These are phyloP conservation scores for Aspergillus sp. DNA, from an alignment of 2,329 filamentous ascomycete species.

Conservation along the genomic window DNA sequence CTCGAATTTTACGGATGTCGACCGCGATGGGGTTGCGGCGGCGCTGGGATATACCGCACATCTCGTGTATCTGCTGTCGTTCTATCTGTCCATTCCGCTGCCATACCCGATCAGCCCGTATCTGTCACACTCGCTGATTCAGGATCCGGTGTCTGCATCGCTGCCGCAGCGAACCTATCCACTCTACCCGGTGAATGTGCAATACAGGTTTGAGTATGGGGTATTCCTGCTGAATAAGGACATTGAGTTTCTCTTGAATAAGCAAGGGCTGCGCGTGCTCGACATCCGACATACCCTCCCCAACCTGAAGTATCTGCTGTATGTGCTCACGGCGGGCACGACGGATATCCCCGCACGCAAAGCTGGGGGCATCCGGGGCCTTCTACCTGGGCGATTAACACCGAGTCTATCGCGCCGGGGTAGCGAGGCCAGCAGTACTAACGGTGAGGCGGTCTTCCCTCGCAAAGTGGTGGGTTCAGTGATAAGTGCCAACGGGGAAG, in stretches of 20 bases:
- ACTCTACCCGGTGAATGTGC: slow-evolving; percentile 71
- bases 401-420: slow-evolving; percentile 41
- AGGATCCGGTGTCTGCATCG: slow-evolving; percentile 66
- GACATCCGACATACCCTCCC: slow-evolving; percentile 91
- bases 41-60: slow-evolving; percentile 79
- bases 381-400: slow-evolving; percentile 42
- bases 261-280: slow-evolving; percentile 73
- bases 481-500: slow-evolving; percentile 30
- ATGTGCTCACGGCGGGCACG: slow-evolving; percentile 80
- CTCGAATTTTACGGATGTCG: slow-evolving; percentile 68
- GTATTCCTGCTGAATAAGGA: slow-evolving; percentile 97
- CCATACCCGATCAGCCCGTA: slow-evolving; percentile 76
- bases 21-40: slow-evolving; percentile 71
- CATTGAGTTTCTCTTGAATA: slow-evolving; percentile 70
- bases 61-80: slow-evolving; percentile 72
- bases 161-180: slow-evolving; percentile 72
- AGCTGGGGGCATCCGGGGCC: slow-evolving; percentile 54
- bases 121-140: slow-evolving; percentile 73
- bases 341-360: slow-evolving; percentile 60
- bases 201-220: slow-evolving; percentile 92
- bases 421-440: slow-evolving; percentile 44
- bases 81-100: slow-evolving; percentile 75
- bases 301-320: slow-evolving; percentile 90
- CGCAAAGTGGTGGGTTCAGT: slow-evolving; percentile 28
- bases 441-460: slow-evolving; percentile 31